Base-by-base conservation (phyloP, 148 eudicot genomes). In the Rhododendron mucronatum region DNA sequence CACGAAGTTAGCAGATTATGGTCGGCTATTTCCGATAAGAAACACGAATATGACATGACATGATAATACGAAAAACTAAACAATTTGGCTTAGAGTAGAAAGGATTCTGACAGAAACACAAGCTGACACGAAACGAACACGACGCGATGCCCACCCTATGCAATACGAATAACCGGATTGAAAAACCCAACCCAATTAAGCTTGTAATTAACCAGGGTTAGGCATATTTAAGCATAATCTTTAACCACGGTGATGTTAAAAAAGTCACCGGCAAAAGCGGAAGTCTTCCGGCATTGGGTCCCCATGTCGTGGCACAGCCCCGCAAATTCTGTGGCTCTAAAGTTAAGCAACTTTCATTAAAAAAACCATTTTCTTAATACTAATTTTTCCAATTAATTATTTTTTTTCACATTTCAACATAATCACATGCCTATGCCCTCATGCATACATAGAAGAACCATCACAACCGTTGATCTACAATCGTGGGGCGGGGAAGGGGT, bases 201-300 rank as follows among this genome's bases (percentile, higher is more conserved):
- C 7, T 57, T 18, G 21, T 59, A 59, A 33, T 33, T 33, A 33
- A 59, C 65, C 65, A 59, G n/a, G n/a, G 65, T 59, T 51, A 11
- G 16, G 55, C 55, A 11, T 11, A 12, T 11, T 50, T 41, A 41
- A 41, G 44, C 9, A 59, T 59, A 7, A 59, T 16, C 61, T 18
- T 51, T 15, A 55, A 55, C 26, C n/a, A 21, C 5, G 50, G 26
- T 39, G 20, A 75, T 4, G 15, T 15, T 44, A 85, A 76, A 41
- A 85, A 76, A 41, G 80, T 86, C 61, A 53, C 88, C 86, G 84
- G 90, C 88, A 88, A 85, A 88, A 77, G 88, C 88, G 90, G 89
- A 82, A 81, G 86, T 82, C 69, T 48, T 53, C 87, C 83, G 83
- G 88, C 87, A 69, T 33, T 77, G 90, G 87, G 88, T 55, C 90